phyloP scores from a whole-genome alignment of 768 basidiomycete genomes.

The Lepiota subincarnata region DNA sequence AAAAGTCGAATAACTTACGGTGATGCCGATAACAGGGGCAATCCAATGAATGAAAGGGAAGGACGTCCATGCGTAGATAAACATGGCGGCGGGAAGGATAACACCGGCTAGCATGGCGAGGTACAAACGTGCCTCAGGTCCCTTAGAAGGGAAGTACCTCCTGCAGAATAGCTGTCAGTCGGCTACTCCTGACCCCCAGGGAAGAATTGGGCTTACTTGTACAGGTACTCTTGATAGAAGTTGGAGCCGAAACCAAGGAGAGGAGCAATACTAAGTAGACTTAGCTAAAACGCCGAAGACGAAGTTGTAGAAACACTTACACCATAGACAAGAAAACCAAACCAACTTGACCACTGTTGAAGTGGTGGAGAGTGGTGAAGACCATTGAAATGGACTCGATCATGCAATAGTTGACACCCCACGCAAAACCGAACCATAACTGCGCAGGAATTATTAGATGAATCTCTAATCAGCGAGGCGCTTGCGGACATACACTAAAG shows the following conservation, averaged over 20 bases:
- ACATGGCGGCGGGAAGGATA: constrained; percentile 51
- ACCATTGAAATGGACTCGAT: constrained; percentile 53
- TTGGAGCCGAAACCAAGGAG: constrained; percentile 40
- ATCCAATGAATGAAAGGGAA: constrained; percentile 52
- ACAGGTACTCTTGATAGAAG: constrained; percentile 41
- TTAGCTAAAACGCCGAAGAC: constrained; percentile 1
- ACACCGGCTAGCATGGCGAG: constrained; percentile 43
- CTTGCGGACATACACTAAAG: constrained; percentile 55
- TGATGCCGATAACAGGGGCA: constrained; percentile 45
- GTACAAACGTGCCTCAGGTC: constrained; percentile 52
- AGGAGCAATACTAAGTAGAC: constrained; percentile 40
- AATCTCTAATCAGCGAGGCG: background rate
- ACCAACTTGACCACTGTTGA: constrained; percentile 54
- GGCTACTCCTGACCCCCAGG: background rate
- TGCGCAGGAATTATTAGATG: constrained; percentile 18
- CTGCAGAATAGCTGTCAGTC: constrained; percentile 13
- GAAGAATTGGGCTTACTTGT: constrained; percentile 30
- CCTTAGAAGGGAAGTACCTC: constrained; percentile 21
- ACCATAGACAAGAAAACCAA: constrained; percentile 51
- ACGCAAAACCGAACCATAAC: constrained; percentile 64
- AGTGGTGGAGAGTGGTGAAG: constrained; percentile 52
- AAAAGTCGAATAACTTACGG: constrained; percentile 19
- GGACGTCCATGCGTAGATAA: constrained; percentile 67
- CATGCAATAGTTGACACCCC: constrained; percentile 64
- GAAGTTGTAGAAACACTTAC: constrained; percentile 26